Evolutionary conservation across 768 basidiomycete species (phyloP).

Genomic region (Amanita subjunquillea): DNA sequence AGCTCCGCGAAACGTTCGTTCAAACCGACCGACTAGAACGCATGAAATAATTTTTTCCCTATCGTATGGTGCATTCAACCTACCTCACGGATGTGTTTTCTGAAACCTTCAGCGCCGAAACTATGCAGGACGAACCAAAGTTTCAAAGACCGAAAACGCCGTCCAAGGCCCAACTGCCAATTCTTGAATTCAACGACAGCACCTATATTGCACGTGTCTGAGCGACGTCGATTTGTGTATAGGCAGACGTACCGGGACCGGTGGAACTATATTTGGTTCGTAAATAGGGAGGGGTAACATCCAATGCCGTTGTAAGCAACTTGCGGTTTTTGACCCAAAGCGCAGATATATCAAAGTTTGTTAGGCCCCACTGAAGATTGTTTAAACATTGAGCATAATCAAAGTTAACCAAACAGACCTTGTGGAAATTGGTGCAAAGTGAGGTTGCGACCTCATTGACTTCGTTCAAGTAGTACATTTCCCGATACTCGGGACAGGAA

Average conservation of each 20-base stretch:
- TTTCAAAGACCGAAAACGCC: constrained; percentile 84
- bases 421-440: no score
- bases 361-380: no score
- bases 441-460: no score
- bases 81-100: constrained; percentile 43
- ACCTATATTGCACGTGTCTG: constrained; percentile 25
- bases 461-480: no score
- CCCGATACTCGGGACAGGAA: no score
- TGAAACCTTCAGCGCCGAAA: constrained; percentile 71
- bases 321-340: constrained; percentile 73
- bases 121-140: constrained; percentile 87
- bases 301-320: constrained; percentile 68
- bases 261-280: constrained; percentile 72
- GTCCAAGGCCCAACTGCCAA: constrained; percentile 75
- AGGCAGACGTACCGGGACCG: constrained; percentile 13
- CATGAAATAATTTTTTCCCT: background rate
- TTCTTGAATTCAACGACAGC: constrained; percentile 83
- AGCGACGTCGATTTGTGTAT: background rate
- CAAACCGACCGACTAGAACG: constrained; percentile 46
- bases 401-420: no score
- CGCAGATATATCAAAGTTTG: no score
- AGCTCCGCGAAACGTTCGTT: constrained; percentile 51
- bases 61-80: constrained; percentile 8
- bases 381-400: no score
- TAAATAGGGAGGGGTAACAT: constrained; percentile 79